A percentile compares a stretch with the other conserved stretches of the same genome.
Evolutionary conservation across 1,139 yeast genomes (phyloP).

Genomic region (Keqinozyma sinolaborantium): DNA sequence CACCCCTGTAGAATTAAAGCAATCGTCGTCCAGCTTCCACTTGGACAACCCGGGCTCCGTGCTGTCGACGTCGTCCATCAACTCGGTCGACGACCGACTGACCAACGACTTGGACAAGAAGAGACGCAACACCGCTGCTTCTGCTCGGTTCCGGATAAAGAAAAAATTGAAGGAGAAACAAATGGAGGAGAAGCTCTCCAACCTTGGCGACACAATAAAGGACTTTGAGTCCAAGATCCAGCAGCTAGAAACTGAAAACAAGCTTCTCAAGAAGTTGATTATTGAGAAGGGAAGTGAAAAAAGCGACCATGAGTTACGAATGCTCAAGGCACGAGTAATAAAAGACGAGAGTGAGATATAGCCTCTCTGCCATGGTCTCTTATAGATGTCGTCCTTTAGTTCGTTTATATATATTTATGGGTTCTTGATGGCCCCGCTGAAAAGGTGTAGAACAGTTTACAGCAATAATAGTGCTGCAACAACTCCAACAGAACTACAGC

Average conservation of each 20-base stretch:
- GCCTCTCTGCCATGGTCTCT: no score
- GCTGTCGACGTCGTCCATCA: neutral
- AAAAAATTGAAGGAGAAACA: constrained; percentile 59
- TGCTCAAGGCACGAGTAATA: constrained; percentile 31
- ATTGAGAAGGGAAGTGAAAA: constrained; percentile 56
- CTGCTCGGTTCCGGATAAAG: constrained; percentile 59
- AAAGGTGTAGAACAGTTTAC: no score
- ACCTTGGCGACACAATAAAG: constrained; percentile 37
- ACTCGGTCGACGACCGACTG: neutral
- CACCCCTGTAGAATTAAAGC: constrained; percentile 1
- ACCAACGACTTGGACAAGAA: constrained; percentile 37
- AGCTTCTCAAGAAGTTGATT: constrained; percentile 52
- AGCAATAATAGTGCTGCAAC: no score
- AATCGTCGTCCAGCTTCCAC: neutral
- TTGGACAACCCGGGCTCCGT: constrained; percentile 1
- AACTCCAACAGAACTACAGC: no score
- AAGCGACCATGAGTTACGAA: constrained; percentile 36
- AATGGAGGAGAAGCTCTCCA: constrained; percentile 48
- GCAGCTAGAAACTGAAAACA: constrained; percentile 75
- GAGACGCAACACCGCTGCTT: constrained; percentile 60
- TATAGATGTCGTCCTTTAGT: no score
- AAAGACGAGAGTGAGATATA: constrained; percentile 2
- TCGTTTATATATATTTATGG: no score
- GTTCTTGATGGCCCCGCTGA: no score
- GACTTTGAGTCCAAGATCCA: constrained; percentile 41